Conservation (phyloP, 352 stramenopile species). For the Bremia lactucae region DNA sequence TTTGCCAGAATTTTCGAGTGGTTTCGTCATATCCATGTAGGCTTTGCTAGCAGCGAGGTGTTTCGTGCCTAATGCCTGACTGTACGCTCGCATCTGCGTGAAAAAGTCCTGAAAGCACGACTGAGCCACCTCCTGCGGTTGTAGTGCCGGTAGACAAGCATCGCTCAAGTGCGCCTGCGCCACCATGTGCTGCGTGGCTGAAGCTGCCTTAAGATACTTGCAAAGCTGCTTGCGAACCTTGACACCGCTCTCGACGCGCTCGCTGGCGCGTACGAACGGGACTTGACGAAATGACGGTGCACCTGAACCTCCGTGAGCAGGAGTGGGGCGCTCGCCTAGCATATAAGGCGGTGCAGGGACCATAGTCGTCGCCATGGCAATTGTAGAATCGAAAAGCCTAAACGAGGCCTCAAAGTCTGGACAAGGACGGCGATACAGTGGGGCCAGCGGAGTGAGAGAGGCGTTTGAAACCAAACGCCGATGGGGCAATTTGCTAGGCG, state of each 20-base stretch:
- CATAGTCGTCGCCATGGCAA: slow-evolving; percentile 19
- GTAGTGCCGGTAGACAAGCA: slow-evolving; percentile 58
- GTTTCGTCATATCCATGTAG: slow-evolving; percentile 63
- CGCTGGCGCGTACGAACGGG: slow-evolving; percentile 66
- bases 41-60: slow-evolving; percentile 67
- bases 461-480: slow-evolving; percentile 5
- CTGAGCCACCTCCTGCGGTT: slow-evolving; percentile 72
- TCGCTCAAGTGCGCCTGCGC: slow-evolving; percentile 73
- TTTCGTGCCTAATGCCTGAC: slow-evolving; percentile 66
- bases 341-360: slow-evolving; percentile 64
- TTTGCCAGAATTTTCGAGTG: slow-evolving; percentile 64
- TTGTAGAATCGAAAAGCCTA: slow-evolving; percentile 2
- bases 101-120: slow-evolving; percentile 76
- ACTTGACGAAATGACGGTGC: slow-evolving; percentile 62
- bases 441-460: slow-evolving; percentile 12
- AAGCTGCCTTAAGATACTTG: slow-evolving; percentile 76
- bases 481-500: not conserved
- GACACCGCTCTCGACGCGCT: slow-evolving; percentile 70
- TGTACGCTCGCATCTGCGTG: slow-evolving; percentile 66
- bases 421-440: slow-evolving; percentile 5
- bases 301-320: slow-evolving; percentile 38
- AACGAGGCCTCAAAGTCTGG: slow-evolving; percentile 7
- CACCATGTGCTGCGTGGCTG: slow-evolving; percentile 66
- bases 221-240: slow-evolving; percentile 74
- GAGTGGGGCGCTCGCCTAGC: slow-evolving; percentile 62